Evolutionary conservation across 345 rosid genomes (phyloP).

Genomic region (Populus simonii): DNA sequence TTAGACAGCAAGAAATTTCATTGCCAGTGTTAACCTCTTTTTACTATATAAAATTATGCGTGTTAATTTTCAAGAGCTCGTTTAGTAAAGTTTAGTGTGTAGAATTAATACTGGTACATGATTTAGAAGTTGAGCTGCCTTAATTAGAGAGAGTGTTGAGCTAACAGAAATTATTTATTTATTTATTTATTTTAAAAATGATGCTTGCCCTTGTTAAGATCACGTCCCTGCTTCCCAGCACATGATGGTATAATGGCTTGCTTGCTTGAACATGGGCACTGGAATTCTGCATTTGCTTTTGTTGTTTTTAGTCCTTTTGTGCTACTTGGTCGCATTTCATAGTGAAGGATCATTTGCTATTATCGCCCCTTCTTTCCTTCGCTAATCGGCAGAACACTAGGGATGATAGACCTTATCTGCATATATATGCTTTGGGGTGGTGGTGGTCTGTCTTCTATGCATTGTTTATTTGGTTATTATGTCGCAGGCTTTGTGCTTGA

Average conservation of each 20-base stretch:
- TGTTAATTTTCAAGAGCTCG: too few relatives aligned
- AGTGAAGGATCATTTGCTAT: background rate
- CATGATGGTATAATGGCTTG: background rate
- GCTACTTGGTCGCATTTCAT: background rate
- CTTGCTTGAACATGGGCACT: background rate
- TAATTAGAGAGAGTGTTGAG: too few relatives aligned
- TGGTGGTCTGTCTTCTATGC: too few relatives aligned
- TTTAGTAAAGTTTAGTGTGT: too few relatives aligned
- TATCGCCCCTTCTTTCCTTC: background rate
- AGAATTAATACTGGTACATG: too few relatives aligned
- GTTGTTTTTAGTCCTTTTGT: background rate
- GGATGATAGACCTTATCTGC: background rate
- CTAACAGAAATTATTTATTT: too few relatives aligned
- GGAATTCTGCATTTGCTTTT: background rate
- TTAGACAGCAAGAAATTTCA: too few relatives aligned
- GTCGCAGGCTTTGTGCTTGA: constrained; percentile 51
- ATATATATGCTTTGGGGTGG: too few relatives aligned
- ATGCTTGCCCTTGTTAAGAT: background rate
- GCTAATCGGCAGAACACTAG: background rate
- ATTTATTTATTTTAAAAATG: too few relatives aligned
- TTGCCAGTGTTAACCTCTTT: too few relatives aligned
- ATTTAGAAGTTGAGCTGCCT: too few relatives aligned
- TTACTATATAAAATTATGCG: too few relatives aligned
- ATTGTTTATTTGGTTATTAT: background rate
- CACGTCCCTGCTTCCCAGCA: background rate